Evolutionary conservation across 2,329 filamentous ascomycete genomes (phyloP).

Genomic region (Allantophomopsis cytisporea): DNA sequence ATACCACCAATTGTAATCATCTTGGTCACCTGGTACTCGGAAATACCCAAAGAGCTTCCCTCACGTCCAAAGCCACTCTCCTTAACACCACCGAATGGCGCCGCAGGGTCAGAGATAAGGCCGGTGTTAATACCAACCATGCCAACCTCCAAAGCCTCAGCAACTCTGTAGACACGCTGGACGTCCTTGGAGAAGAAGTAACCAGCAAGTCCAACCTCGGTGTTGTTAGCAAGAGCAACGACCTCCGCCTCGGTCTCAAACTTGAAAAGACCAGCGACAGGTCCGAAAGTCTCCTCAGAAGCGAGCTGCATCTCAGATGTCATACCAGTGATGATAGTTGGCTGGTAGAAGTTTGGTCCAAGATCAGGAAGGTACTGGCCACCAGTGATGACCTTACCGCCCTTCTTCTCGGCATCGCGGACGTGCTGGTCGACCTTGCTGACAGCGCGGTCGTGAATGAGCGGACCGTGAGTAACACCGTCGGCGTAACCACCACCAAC

Average conservation of each 20-base stretch:
- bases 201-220: conserved; percentile 79
- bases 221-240: conserved; percentile 64
- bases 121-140: conserved; percentile 83
- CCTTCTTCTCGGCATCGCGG: conserved; percentile 63
- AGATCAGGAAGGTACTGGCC: conserved; percentile 62
- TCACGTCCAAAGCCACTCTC: conserved; percentile 40
- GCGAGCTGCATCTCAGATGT: conserved; percentile 74
- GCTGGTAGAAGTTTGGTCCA: conserved; percentile 77
- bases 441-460: conserved; percentile 76
- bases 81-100: conserved; percentile 44
- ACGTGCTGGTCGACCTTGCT: conserved; percentile 71
- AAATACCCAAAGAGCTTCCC: conserved; percentile 37
- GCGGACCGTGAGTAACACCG: conserved; percentile 63
- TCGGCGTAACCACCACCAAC: conserved; percentile 63
- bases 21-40: conserved; percentile 38
- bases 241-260: conserved; percentile 88
- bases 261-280: conserved; percentile 77
- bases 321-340: conserved; percentile 82
- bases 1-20: conserved; percentile 41
- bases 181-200: conserved; percentile 76
- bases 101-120: conserved; percentile 36
- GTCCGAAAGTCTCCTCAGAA: conserved; percentile 88
- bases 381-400: conserved; percentile 60
- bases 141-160: conserved; percentile 64
- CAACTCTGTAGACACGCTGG: conserved; percentile 43